Conservation (phyloP, 176 grass and related monocot species). For the Zizania latifolia region DNA sequence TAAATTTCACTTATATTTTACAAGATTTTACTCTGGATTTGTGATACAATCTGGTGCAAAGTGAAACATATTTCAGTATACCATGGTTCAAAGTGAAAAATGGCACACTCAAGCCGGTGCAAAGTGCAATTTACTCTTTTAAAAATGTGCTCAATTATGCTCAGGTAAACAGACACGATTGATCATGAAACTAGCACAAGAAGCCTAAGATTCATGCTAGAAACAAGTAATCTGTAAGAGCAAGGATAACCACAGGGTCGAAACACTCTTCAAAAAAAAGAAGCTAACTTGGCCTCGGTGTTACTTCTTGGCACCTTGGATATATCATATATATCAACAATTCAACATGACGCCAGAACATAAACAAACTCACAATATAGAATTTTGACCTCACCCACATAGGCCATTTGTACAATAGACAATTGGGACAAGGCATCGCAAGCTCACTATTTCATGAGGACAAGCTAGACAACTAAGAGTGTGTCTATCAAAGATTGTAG, state of each 20-base stretch:
- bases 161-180: not conserved
- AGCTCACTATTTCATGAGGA: not conserved
- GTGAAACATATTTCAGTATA: too few relatives aligned
- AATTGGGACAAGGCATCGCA: not conserved
- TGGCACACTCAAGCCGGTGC: too few relatives aligned
- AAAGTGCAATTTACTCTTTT: too few relatives aligned
- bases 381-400: not conserved
- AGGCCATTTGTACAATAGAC: not conserved
- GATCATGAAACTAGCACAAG: conserved; percentile 8
- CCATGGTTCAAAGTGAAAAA: too few relatives aligned
- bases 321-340: too few relatives aligned
- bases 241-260: too few relatives aligned
- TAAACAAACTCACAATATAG: not conserved
- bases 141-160: not conserved
- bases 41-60: too few relatives aligned
- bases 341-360: not conserved
- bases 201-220: conserved; percentile 1
- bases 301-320: not conserved
- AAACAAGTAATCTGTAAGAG: not conserved
- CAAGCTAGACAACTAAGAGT: not conserved
- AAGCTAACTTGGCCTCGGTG: not conserved
- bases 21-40: too few relatives aligned
- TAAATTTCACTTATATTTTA: too few relatives aligned
- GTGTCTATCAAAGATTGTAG: not conserved
- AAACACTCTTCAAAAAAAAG: not conserved